A percentile compares a stretch with the other conserved stretches of the same genome.
phyloP scores from a whole-genome alignment of 75 land plant genomes.

The Gnetum montanum region DNA sequence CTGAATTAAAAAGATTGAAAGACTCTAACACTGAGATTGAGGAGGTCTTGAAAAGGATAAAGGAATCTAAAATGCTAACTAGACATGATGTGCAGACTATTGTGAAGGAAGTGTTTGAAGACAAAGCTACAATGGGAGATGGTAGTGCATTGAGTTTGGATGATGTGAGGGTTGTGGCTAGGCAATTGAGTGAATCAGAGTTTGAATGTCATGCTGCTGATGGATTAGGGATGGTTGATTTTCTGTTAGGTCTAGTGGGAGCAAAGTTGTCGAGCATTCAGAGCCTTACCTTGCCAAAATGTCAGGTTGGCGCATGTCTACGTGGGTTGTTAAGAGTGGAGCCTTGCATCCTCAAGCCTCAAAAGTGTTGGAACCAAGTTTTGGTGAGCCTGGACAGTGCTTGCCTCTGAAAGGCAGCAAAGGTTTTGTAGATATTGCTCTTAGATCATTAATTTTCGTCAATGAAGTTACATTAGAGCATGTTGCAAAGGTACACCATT shows the following conservation, averaged over 20 bases:
- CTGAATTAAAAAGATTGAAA: conserved; percentile 35
- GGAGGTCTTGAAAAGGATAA: conserved; percentile 26
- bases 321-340: too few relatives aligned
- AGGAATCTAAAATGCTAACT: conserved; percentile 22
- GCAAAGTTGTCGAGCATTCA: conserved; percentile 70
- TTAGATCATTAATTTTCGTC: conserved; percentile 67
- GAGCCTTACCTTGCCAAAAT: too few relatives aligned
- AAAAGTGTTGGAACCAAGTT: conserved; percentile 84
- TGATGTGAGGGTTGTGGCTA: conserved; percentile 57
- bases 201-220: conserved; percentile 91
- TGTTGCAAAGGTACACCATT: conserved; percentile 94
- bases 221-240: conserved; percentile 88
- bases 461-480: conserved; percentile 91
- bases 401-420: conserved; percentile 73
- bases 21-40: conserved; percentile 28
- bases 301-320: too few relatives aligned
- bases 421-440: conserved; percentile 74
- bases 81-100: conserved; percentile 48
- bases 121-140: conserved; percentile 15
- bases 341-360: conserved; percentile 46
- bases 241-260: conserved; percentile 79
- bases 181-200: conserved; percentile 59
- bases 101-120: conserved; percentile 33
- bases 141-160: conserved; percentile 47
- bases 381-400: conserved; percentile 98